Evolutionary conservation across 2,329 filamentous ascomycete genomes (phyloP).

Genomic region (Penicillium aurantiogriseum): DNA sequence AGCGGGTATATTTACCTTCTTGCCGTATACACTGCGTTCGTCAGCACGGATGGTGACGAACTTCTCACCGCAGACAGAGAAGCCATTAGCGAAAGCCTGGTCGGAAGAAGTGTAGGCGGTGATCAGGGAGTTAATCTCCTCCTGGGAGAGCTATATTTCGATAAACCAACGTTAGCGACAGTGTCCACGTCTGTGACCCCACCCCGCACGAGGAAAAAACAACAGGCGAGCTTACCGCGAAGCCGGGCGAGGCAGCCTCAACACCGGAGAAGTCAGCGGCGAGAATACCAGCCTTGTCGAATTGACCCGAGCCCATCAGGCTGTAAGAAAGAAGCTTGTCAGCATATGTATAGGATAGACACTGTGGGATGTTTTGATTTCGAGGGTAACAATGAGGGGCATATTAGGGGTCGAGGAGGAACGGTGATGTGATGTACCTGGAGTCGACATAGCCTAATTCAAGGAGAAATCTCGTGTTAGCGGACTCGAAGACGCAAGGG

Average conservation of each 20-base stretch:
- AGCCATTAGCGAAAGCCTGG: constrained; percentile 57
- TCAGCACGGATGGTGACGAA: constrained; percentile 76
- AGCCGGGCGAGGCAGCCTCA: constrained; percentile 70
- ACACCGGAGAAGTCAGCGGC: constrained; percentile 74
- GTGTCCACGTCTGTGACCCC: not conserved
- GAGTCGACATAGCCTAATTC: constrained; percentile 59
- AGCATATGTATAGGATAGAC: constrained; percentile 2
- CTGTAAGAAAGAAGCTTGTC: constrained; percentile 47
- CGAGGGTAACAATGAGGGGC: constrained; percentile 11
- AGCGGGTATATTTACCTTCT: constrained; percentile 62
- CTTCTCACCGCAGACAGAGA: constrained; percentile 73
- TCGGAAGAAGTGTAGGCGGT: constrained; percentile 52
- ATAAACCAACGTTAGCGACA: not conserved
- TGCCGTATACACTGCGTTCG: constrained; percentile 77
- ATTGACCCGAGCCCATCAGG: constrained; percentile 73
- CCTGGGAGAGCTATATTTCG: constrained; percentile 48
- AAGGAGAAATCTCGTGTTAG: constrained; percentile 18
- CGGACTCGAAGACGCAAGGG: constrained; percentile 3
- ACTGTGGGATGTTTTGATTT: not conserved
- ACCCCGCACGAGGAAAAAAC: constrained; percentile 7
- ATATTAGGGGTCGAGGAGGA: not conserved
- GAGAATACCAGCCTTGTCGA: constrained; percentile 84
- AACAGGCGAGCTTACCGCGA: constrained; percentile 60
- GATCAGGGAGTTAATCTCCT: constrained; percentile 57
- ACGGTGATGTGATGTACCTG: constrained; percentile 51